Conservation (phyloP, 192 early-diverging fungal genomes). For the Podila epigama region DNA sequence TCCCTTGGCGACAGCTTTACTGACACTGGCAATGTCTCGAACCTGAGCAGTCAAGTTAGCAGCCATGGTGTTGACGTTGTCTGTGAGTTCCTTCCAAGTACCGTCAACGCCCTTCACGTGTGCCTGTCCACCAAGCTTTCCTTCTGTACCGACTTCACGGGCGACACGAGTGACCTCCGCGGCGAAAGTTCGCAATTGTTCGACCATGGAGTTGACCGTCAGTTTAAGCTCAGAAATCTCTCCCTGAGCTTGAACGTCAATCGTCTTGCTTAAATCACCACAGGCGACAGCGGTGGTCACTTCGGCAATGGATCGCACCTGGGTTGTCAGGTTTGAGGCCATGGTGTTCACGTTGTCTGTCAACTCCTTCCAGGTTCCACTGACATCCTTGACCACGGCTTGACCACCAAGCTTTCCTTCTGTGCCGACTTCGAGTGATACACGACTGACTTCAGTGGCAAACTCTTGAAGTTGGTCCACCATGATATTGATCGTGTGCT, state of each 20-base stretch:
- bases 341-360: constrained; percentile 72
- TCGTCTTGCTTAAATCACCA: constrained; percentile 61
- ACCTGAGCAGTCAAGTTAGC: constrained; percentile 55
- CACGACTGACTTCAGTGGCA: constrained; percentile 53
- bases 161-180: constrained; percentile 69
- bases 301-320: constrained; percentile 64
- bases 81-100: constrained; percentile 70
- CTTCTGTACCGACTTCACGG: constrained; percentile 67
- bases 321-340: constrained; percentile 64
- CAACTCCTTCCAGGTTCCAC: constrained; percentile 67
- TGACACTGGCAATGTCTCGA: constrained; percentile 66
- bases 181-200: constrained; percentile 64
- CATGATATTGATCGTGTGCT: constrained; percentile 60
- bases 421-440: constrained; percentile 60
- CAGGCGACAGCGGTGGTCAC: constrained; percentile 65
- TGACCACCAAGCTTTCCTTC: constrained; percentile 57
- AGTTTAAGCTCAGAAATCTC: constrained; percentile 64
- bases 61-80: constrained; percentile 55
- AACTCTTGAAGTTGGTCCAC: constrained; percentile 11
- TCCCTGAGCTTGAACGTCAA: constrained; percentile 57
- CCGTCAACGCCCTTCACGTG: constrained; percentile 63
- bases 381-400: constrained; percentile 46
- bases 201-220: constrained; percentile 67
- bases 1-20: constrained; percentile 65
- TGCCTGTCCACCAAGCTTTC: constrained; percentile 66